Conservation (phyloP, 768 basidiomycete species). For the Lactarius deliciosus region DNA sequence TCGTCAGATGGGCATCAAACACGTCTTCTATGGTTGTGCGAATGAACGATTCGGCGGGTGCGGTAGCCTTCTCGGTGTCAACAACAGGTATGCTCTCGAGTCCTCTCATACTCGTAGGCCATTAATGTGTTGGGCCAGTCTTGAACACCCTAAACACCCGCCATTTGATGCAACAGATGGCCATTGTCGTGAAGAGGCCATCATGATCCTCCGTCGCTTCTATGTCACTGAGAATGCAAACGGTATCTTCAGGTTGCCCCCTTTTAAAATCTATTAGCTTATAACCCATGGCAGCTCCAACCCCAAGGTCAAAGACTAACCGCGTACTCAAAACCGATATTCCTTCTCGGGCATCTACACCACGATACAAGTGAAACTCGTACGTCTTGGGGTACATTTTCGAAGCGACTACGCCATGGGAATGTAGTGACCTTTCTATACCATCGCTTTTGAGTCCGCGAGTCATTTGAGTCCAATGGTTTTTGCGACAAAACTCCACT, state of each 20-base stretch:
- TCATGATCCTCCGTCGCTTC: conserved; percentile 59
- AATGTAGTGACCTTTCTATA: conserved; percentile 1
- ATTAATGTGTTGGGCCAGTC: conserved; percentile 40
- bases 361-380: conserved; percentile 19
- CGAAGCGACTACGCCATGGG: background rate
- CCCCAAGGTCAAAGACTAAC: conserved; percentile 84
- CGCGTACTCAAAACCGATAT: conserved; percentile 86
- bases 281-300: conserved; percentile 60
- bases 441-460: conserved; percentile 2
- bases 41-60: conserved; percentile 98
- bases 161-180: conserved; percentile 67
- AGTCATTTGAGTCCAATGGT: conserved; percentile 49
- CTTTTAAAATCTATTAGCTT: conserved; percentile 12
- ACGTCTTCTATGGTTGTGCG: conserved; percentile 89
- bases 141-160: conserved; percentile 68
- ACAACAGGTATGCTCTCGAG: conserved; percentile 55
- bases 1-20: conserved; percentile 86
- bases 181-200: conserved; percentile 51
- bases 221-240: conserved; percentile 90
- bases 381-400: background rate
- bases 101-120: background rate
- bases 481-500: conserved; percentile 74
- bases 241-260: conserved; percentile 48
- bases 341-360: conserved; percentile 29
- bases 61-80: conserved; percentile 90